Evolutionary conservation across 1,284 basidiomycete species (phyloP).

Genomic region (Mrakiaceae sp.): DNA sequence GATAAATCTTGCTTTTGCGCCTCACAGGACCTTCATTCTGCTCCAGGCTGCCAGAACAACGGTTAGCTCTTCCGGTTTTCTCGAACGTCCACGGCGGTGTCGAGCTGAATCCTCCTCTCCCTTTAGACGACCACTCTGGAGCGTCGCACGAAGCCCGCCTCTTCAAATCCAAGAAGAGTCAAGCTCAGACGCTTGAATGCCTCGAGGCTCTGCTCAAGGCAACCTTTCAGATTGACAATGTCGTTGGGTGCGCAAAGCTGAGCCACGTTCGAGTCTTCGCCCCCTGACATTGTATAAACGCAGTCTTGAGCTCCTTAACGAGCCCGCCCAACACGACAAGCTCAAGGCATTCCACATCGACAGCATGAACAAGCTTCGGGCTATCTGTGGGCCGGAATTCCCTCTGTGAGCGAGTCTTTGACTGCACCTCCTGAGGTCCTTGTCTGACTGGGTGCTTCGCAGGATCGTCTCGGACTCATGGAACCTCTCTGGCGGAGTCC

Average conservation of each 20-base stretch:
- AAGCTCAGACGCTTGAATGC: conserved; percentile 46
- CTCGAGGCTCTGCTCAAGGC: conserved; percentile 39
- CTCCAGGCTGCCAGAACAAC: conserved; percentile 38
- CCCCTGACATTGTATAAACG: not conserved
- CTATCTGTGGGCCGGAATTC: conserved; percentile 42
- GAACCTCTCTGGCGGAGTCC: conserved; percentile 45
- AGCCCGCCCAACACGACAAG: conserved; percentile 49
- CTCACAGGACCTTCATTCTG: conserved; percentile 38
- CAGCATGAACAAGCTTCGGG: conserved; percentile 48
- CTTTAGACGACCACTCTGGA: conserved; percentile 29
- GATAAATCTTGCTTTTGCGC: conserved; percentile 27
- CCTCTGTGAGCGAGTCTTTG: conserved; percentile 38
- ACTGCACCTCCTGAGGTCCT: not conserved
- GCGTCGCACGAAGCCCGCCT: conserved; percentile 29
- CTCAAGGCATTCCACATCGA: conserved; percentile 56
- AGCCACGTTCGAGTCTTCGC: too few relatives aligned
- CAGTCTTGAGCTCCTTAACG: conserved; percentile 69
- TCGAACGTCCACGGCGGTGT: not conserved
- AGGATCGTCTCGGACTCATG: conserved; percentile 61
- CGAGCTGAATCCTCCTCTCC: not conserved
- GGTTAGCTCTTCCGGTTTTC: conserved; percentile 22
- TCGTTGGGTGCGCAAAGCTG: conserved; percentile 41
- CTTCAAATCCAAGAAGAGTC: conserved; percentile 39
- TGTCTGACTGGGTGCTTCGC: conserved; percentile 27
- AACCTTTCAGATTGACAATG: conserved; percentile 44